Conservation (phyloP, 208 protist genomes). For the Acanthamoeba culbertsoni region DNA sequence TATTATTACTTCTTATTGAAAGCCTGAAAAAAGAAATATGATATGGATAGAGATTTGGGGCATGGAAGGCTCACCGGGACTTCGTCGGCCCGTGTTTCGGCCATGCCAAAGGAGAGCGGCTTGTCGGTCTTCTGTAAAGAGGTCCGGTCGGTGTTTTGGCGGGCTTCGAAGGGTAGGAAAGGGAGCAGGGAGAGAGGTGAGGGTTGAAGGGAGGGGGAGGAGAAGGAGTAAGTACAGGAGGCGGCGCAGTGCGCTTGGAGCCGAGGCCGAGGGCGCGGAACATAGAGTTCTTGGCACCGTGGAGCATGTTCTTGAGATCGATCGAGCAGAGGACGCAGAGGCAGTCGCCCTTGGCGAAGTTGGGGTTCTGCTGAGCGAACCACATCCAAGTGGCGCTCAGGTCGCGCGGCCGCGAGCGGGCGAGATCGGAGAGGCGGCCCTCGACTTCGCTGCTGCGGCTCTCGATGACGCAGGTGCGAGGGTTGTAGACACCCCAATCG, state of each 20-base stretch:
- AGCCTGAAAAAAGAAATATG: neutral
- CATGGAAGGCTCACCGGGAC: neutral
- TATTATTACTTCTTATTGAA: too few species aligned
- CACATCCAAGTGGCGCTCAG: conserved; percentile 48
- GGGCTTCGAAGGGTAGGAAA: too few species aligned
- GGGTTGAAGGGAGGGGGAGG: neutral
- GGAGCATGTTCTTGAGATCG: conserved; percentile 17
- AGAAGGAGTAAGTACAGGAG: neutral
- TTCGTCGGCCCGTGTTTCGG: neutral
- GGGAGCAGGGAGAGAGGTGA: neutral
- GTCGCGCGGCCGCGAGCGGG: neutral
- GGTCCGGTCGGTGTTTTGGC: too few species aligned
- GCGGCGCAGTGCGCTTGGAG: neutral
- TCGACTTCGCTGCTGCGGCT: neutral
- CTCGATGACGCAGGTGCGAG: conserved; percentile 36
- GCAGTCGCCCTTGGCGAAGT: conserved; percentile 56
- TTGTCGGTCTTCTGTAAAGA: conserved; percentile 35
- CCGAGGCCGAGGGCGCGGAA: conserved; percentile 17
- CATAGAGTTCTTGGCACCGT: conserved; percentile 42
- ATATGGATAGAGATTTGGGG: neutral
- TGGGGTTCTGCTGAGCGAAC: conserved; percentile 51
- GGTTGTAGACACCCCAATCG: conserved; percentile 48
- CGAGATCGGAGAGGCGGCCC: neutral
- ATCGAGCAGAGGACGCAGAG: conserved; percentile 42
- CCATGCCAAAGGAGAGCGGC: neutral